Base-by-base conservation (phyloP, 208 protist genomes). In the Wallacemonas sp. region DNA sequence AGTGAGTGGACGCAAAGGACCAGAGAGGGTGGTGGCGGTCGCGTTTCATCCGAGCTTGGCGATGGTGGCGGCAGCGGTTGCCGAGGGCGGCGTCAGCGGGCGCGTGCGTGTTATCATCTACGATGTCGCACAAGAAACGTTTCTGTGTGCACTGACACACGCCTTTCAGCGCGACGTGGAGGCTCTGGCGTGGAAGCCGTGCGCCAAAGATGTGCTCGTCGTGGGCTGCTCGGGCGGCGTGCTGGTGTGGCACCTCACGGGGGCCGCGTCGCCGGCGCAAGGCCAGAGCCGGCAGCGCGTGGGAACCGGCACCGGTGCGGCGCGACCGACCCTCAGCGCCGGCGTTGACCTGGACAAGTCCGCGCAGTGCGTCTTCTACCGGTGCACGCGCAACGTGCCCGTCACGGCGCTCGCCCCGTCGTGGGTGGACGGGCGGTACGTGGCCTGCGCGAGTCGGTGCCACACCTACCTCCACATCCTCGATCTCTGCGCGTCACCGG, bases 211-310 rank as follows among this genome's bases (percentile, higher is more conserved):
- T 62, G 83, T 87, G 12, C 68, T 95, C 2, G 75, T 79, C 30
- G 89, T 95, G 16, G 89, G 89, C 49, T 93, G 86, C 58, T 49
- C 71, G 9, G 86, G 85, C 26, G 89, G 89, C 5, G 82, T 88
- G 48, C 70, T 96, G 56, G 44, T 92, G 39, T 94, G 86, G 84
- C 80, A 68, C 24, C 56, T 96, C 12, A 72, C 69, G 12, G 63
- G 67, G 38, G 46, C 24, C n/a, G 52, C 14, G 39, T 23, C 63
- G 48, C 64, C n/a, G 16, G 39, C 65, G 30, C 64, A 57, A 16
- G 54, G 34, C 30, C 23, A 67, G 19, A 61, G 55, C 27, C 44
- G 58, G n/a, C 41, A 69, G 29, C 26, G 43, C 41, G 52, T 38
- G n/a, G 26, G 41, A 16, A 26, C 34, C 24, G 47, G 41, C 19